These are phyloP conservation scores for Candida buenavistaensis DNA, from an alignment of 1,139 yeast species.

Conservation along the genomic window DNA sequence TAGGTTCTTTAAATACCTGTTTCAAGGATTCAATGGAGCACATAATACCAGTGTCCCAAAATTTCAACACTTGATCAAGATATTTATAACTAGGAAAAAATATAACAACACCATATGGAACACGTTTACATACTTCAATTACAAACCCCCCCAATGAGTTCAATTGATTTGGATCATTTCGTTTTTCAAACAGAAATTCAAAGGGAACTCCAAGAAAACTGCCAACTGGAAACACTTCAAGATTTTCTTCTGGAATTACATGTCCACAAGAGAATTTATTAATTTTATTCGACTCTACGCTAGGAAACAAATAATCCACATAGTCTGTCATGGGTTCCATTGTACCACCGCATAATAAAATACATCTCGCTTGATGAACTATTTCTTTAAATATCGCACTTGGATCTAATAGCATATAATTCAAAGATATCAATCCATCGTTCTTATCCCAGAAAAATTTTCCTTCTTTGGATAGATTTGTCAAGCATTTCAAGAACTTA, in stretches of 20 bases:
- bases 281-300: constrained; percentile 38
- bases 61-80: constrained; percentile 46
- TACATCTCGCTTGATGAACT: constrained; percentile 65
- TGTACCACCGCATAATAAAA: constrained; percentile 90
- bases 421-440: constrained; percentile 35
- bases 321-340: constrained; percentile 89
- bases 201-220: constrained; percentile 28
- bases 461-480: constrained; percentile 82
- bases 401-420: constrained; percentile 81
- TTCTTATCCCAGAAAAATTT: constrained; percentile 65
- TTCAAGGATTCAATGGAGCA: constrained; percentile 38
- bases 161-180: constrained; percentile 51
- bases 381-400: constrained; percentile 67
- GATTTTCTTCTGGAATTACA: constrained; percentile 70
- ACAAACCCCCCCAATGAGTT: constrained; percentile 54
- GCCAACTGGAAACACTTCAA: constrained; percentile 58
- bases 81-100: constrained; percentile 88
- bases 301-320: constrained; percentile 64
- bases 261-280: constrained; percentile 77
- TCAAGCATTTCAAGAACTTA: constrained; percentile 61
- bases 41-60: constrained; percentile 50
- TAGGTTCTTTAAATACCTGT: constrained; percentile 57
- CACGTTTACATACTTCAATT: constrained; percentile 35
- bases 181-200: constrained; percentile 69
- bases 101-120: constrained; percentile 77